Evolutionary conservation across 2,329 filamentous ascomycete genomes (phyloP), one percentile per base, ranked within the genome.

Genomic region (Apiospora hydei): DNA sequence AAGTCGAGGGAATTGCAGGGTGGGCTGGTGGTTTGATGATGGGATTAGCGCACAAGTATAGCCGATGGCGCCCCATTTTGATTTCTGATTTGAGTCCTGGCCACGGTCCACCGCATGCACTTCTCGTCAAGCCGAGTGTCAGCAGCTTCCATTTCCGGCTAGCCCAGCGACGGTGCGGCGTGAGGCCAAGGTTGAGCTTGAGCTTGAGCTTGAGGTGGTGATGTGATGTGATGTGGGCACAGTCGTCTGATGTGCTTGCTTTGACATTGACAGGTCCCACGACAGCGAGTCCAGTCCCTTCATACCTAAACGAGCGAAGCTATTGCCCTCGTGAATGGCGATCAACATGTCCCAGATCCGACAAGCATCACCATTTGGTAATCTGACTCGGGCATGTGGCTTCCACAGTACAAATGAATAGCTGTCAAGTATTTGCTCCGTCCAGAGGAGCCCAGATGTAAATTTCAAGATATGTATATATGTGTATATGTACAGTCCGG

Each of bases 91-190:
- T 18, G 47, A 24, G 30, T 34, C 26, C 34, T 7, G 53, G 16
- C 16, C 30, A 21, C 18, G 53, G 30, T 34, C 53, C 53, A 61
- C 53, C 16, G 14, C 51, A 26, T 57, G 51, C 51, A 57, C 51
- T 16, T 18, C 51, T 57, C 51, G 51, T 57, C 51, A 57, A 57
- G 18, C 51, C 51, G 18, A 14, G 34, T n/a, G 57, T 64, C 34
- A 64, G 57, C 57, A 64, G 34, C 57, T 64, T 64, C 57, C 34
- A n/a, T 24, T 64, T 41, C 34, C 34, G 57, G 57, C 57, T 64
- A 64, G 18, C 30, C 14, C 14, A 10, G 3, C 34, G 3, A 64
- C 34, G 57, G 21, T 64, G 57, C 38, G 30, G 53, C 38, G 8
- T 10, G 41, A 30, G 51, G 26, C 0, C 2, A 57, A 53, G 26